These are phyloP conservation scores for Aaosphaeria pasadenensis DNA, from an alignment of 2,329 filamentous ascomycete species.

Conservation along the genomic window DNA sequence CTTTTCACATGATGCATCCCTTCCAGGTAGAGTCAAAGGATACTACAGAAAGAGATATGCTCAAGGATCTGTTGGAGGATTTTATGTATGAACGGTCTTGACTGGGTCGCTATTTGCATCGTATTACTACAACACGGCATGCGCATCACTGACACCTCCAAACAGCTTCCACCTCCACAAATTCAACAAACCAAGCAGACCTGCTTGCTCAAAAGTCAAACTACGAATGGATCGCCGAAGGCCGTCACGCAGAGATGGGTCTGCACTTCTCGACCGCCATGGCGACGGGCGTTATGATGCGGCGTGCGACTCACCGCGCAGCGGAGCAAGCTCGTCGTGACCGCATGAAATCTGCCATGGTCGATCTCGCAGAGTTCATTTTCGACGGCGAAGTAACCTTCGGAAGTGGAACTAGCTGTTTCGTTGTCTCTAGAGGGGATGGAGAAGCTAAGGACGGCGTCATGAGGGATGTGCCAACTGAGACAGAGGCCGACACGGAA, in stretches of 20 bases:
- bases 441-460: slow-evolving; percentile 2
- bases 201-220: slow-evolving; percentile 27
- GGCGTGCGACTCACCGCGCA: slow-evolving; percentile 27
- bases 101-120: too few species aligned
- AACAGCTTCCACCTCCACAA: not conserved
- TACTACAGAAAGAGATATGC: too few species aligned
- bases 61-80: too few species aligned
- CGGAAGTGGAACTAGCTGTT: slow-evolving; percentile 27
- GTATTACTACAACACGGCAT: too few species aligned
- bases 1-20: too few species aligned
- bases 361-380: slow-evolving; percentile 25
- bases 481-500: slow-evolving; percentile 3
- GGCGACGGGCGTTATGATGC: slow-evolving; percentile 32
- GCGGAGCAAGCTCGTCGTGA: slow-evolving; percentile 31
- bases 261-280: slow-evolving; percentile 30
- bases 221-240: slow-evolving; percentile 27
- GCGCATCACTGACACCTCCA: not conserved
- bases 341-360: slow-evolving; percentile 30
- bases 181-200: slow-evolving; percentile 15
- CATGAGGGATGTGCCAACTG: not conserved
- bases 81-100: too few species aligned
- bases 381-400: slow-evolving; percentile 30
- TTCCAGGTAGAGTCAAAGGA: too few species aligned
- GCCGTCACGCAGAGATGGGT: slow-evolving; percentile 29
- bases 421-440: slow-evolving; percentile 21